phyloP scores from a whole-genome alignment of 768 basidiomycete species.

The Amanita jacksonii region DNA sequence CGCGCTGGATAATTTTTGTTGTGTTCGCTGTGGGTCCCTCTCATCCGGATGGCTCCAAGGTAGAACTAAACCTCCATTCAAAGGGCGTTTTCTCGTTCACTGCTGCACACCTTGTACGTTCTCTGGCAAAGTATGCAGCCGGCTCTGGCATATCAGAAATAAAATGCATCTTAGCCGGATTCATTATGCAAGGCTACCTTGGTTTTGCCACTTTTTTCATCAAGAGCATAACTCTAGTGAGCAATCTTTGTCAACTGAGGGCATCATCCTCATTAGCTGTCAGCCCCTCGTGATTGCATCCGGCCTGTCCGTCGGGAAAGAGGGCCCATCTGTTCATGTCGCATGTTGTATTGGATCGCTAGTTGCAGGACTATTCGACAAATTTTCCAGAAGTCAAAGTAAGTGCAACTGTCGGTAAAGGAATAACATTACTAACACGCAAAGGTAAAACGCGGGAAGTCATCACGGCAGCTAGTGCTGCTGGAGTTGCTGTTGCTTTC shows the following conservation, averaged over 20 bases:
- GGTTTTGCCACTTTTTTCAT: conserved; percentile 85
- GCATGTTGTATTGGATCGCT: conserved; percentile 90
- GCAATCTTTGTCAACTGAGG: conserved; percentile 17
- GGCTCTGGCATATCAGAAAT: conserved; percentile 99
- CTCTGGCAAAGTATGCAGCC: conserved; percentile 89
- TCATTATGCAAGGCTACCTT: conserved; percentile 93
- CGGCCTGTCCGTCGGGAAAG: conserved; percentile 94
- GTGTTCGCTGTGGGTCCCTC: conserved; percentile 67
- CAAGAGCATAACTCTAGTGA: conserved; percentile 87
- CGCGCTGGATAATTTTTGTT: conserved; percentile 82
- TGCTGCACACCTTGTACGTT: conserved; percentile 81
- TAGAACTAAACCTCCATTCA: not conserved
- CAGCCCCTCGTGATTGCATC: conserved; percentile 97
- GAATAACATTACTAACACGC: conserved; percentile 12
- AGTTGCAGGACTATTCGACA: conserved; percentile 75
- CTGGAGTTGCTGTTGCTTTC: conserved; percentile 97
- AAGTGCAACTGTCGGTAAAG: conserved; percentile 15
- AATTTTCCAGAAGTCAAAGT: conserved; percentile 87
- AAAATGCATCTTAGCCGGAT: conserved; percentile 95
- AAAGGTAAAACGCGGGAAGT: conserved; percentile 82
- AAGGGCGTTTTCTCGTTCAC: conserved; percentile 78
- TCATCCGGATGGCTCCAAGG: not conserved
- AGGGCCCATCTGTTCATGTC: conserved; percentile 96
- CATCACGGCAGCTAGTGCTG: conserved; percentile 90
- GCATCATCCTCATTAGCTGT: conserved; percentile 8